Evolutionary conservation across 2,329 filamentous ascomycete species (phyloP), one percentile per base, ranked within the genome.

Genomic region (Diaporthe destruens): DNA sequence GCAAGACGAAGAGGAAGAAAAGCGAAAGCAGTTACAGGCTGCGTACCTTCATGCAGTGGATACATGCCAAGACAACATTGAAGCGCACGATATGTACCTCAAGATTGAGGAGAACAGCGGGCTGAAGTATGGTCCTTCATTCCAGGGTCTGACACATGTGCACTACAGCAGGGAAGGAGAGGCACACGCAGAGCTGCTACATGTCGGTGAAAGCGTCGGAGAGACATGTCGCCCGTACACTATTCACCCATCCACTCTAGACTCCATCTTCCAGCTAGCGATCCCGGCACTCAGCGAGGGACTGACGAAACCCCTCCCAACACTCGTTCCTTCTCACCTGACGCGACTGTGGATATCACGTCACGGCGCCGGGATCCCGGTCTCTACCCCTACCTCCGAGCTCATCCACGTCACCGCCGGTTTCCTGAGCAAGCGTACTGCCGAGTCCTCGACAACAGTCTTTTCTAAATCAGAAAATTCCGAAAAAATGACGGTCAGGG

Each of bases 341-440:
- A 59, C 56, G 3, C 29, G 56, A 39, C 56, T 59, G 32, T 59
- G 56, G 56, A 59, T 59, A 39, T 59, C 56, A 5, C 11, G 56
- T 7, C 5, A 59, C 9, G 34, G 34, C 6, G 34, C 56, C 2
- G 34, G 56, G 8, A 6, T n/a, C n/a, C n/a, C n/a, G n/a, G n/a
- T n/a, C n/a, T n/a, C n/a, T n/a, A n/a, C n/a, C n/a, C n/a, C n/a
- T n/a, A n/a, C n/a, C n/a, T n/a, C n/a, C n/a, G n/a, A n/a, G n/a
- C n/a, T n/a, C n/a, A n/a, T n/a, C n/a, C n/a, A n/a, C n/a, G 29
- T 16, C 56, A 11, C 6, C 11, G 56, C 56, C 9, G 39, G 25
- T 16, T 59, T 20, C 12, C 6, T 7, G 9, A 59, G 56, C 56
- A 59, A 36, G 56, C 56, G 56, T 23, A 59, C 5, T 39, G 56